These are phyloP conservation scores for Cladosporium austrohemisphaericum DNA, from an alignment of 2,329 filamentous ascomycete genomes.

Conservation along the genomic window DNA sequence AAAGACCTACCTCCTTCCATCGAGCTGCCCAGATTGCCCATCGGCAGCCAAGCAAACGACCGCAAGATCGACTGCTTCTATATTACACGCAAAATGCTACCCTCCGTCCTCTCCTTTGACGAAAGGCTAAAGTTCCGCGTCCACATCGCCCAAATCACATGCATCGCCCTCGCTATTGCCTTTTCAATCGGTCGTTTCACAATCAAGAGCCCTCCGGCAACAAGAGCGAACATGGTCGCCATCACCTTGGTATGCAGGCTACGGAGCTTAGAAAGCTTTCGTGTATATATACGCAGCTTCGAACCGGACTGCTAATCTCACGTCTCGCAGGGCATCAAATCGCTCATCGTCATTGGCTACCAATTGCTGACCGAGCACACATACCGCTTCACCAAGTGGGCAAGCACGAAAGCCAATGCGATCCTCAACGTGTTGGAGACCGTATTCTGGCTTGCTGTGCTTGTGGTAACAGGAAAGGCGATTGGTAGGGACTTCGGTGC, in stretches of 20 bases:
- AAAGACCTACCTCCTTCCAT: too few relatives aligned
- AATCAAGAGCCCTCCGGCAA: slow-evolving; percentile 19
- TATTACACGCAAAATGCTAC: too few relatives aligned
- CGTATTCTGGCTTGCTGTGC: slow-evolving; percentile 41
- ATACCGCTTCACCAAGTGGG: slow-evolving; percentile 34
- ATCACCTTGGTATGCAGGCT: slow-evolving; percentile 8
- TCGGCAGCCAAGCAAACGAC: background rate
- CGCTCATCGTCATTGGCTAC: slow-evolving; percentile 40
- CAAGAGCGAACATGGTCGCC: slow-evolving; percentile 19
- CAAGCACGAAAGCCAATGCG: slow-evolving; percentile 39
- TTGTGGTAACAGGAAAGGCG: slow-evolving; percentile 21
- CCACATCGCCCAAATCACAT: slow-evolving; percentile 18
- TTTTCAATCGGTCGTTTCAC: slow-evolving; percentile 19
- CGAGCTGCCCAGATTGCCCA: background rate
- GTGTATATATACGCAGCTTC: too few relatives aligned
- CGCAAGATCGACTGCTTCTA: too few relatives aligned
- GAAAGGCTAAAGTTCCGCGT: slow-evolving; percentile 14
- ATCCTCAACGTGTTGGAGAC: slow-evolving; percentile 43
- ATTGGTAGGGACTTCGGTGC: background rate
- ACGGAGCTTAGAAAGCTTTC: too few relatives aligned
- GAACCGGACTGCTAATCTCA: background rate
- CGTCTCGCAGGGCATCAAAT: slow-evolving; percentile 31
- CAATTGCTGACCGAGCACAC: slow-evolving; percentile 40
- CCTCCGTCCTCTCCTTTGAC: slow-evolving; percentile 7
- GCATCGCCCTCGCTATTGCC: slow-evolving; percentile 16